These are phyloP conservation scores for Pseudocercospora musae DNA, from an alignment of 2,329 filamentous ascomycete species.

Conservation along the genomic window DNA sequence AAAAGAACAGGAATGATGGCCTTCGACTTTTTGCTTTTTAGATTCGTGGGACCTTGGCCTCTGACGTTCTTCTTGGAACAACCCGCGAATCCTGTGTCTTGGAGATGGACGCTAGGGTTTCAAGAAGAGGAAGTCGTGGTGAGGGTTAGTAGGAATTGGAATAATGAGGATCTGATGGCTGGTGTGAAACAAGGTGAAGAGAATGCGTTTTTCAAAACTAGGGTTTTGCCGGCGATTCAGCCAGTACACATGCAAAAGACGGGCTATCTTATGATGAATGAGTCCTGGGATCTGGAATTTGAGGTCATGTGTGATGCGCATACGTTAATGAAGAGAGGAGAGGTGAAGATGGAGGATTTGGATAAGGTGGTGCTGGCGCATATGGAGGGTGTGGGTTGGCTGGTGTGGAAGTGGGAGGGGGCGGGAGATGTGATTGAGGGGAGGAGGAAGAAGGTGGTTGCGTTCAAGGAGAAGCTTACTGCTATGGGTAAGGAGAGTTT, in stretches of 20 bases:
- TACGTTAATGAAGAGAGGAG: slow-evolving; percentile 61
- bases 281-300: slow-evolving; percentile 86
- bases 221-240: slow-evolving; percentile 66
- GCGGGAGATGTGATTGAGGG: slow-evolving; percentile 56
- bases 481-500: slow-evolving; percentile 79
- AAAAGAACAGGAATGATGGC: slow-evolving; percentile 64
- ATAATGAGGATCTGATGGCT: slow-evolving; percentile 53
- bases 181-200: slow-evolving; percentile 53
- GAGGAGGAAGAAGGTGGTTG: slow-evolving; percentile 69
- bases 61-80: slow-evolving; percentile 56
- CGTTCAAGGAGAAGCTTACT: slow-evolving; percentile 72
- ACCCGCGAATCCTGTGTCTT: slow-evolving; percentile 63
- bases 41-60: slow-evolving; percentile 47
- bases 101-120: slow-evolving; percentile 75
- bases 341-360: slow-evolving; percentile 62
- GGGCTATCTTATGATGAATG: slow-evolving; percentile 80
- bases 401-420: slow-evolving; percentile 45
- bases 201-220: slow-evolving; percentile 56
- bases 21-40: slow-evolving; percentile 63
- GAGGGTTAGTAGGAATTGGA: slow-evolving; percentile 72
- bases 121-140: slow-evolving; percentile 77
- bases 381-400: slow-evolving; percentile 64
- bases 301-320: slow-evolving; percentile 73
- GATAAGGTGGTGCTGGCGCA: slow-evolving; percentile 67
- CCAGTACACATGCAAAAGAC: slow-evolving; percentile 71